These are phyloP conservation scores for Anthoceros angustus DNA, from an alignment of 225 moss, liverwort and hornwort genomes.

Conservation along the genomic window DNA sequence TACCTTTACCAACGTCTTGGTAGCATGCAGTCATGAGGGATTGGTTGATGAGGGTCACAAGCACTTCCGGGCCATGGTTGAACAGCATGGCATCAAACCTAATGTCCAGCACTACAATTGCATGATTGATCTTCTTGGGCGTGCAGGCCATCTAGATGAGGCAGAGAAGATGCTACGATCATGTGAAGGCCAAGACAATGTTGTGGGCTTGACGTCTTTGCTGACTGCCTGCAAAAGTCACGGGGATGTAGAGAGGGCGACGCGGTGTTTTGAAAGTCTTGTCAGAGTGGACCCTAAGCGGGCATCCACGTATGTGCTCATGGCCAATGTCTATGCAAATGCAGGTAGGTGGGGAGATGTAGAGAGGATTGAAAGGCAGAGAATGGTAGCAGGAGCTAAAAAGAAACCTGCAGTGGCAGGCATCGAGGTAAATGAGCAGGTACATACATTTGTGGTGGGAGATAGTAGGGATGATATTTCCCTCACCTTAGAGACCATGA, in stretches of 20 bases:
- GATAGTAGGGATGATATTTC: neutral
- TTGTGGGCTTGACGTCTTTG: neutral
- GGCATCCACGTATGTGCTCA: too few relatives aligned
- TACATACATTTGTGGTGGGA: neutral
- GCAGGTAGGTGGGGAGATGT: neutral
- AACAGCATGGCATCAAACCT: neutral
- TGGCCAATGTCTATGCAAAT: too few relatives aligned
- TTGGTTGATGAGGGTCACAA: neutral
- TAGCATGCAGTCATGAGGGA: neutral
- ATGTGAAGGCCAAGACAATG: too few relatives aligned
- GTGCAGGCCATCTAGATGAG: too few relatives aligned
- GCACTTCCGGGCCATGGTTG: neutral
- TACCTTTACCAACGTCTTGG: neutral
- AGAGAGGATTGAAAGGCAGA: neutral
- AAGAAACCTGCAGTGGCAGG: too few relatives aligned
- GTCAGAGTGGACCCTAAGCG: too few relatives aligned
- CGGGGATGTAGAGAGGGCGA: neutral
- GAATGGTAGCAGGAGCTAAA: neutral
- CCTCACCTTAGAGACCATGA: neutral
- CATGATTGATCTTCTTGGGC: neutral
- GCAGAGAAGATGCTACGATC: too few relatives aligned
- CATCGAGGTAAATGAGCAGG: too few relatives aligned
- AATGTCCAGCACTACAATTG: neutral
- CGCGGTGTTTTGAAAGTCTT: too few relatives aligned
- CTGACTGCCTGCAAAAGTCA: neutral